phyloP scores from a whole-genome alignment of 805 yeast species.

The Starmera dryadoides region DNA sequence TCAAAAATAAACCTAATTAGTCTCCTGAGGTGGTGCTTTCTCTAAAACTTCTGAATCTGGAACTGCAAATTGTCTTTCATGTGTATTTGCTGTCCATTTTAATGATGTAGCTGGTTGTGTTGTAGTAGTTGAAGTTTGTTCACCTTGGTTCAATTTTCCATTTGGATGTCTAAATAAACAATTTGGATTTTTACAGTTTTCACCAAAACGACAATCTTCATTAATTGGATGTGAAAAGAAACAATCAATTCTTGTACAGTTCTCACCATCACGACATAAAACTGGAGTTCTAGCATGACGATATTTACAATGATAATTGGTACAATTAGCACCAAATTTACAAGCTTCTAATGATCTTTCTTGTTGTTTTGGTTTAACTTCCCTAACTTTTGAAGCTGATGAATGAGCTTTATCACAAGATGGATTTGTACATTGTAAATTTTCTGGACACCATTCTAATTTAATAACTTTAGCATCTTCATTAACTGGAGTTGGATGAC shows the following conservation, averaged over 20 bases:
- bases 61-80: conserved; percentile 68
- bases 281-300: conserved; percentile 75
- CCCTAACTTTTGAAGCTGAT: conserved; percentile 50
- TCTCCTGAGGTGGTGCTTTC: conserved; percentile 51
- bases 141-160: conserved; percentile 42
- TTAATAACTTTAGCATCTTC: conserved; percentile 60
- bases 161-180: conserved; percentile 80
- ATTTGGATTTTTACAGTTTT: conserved; percentile 59
- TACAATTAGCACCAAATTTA: conserved; percentile 70
- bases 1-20: conserved; percentile 23
- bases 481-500: conserved; percentile 88
- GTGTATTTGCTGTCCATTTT: conserved; percentile 31
- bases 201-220: conserved; percentile 76
- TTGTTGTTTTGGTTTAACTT: conserved; percentile 20
- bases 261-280: conserved; percentile 76
- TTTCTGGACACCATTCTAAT: conserved; percentile 71
- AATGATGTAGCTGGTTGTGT: conserved; percentile 11
- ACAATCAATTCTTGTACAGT: conserved; percentile 77
- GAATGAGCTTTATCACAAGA: conserved; percentile 76
- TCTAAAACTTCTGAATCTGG: conserved; percentile 70
- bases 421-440: conserved; percentile 54
- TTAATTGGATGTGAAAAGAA: conserved; percentile 73
- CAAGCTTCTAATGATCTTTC: conserved; percentile 73
- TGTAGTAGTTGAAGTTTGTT: too few species aligned
- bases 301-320: conserved; percentile 70